Percentiles rank a stretch among this genome's conserved stretches.
These are phyloP conservation scores for Niveomyces coronatus DNA, from an alignment of 2,329 filamentous ascomycete genomes.

Conservation along the genomic window DNA sequence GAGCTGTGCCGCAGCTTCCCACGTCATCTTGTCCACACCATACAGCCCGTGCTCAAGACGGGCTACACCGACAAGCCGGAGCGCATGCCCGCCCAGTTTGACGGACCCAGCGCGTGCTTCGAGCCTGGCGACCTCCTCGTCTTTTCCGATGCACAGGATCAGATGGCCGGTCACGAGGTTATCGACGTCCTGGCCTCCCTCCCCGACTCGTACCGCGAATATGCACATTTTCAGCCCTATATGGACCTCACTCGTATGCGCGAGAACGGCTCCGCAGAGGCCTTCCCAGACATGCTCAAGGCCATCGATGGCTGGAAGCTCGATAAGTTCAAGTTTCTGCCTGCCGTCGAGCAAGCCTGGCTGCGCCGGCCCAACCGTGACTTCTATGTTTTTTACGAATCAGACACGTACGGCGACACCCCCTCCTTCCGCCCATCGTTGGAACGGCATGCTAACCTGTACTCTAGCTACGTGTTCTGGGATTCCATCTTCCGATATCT, in stretches of 20 bases:
- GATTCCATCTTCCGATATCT: conserved; percentile 12
- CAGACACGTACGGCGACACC: conserved; percentile 48
- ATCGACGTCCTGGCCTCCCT: conserved; percentile 37
- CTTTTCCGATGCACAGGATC: conserved; percentile 40
- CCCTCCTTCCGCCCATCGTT: no score
- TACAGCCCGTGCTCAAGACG: conserved; percentile 34
- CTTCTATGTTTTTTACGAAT: conserved; percentile 48
- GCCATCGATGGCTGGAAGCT: conserved; percentile 37
- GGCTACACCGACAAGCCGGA: conserved; percentile 32
- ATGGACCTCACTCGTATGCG: conserved; percentile 28
- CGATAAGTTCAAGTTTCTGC: conserved; percentile 48
- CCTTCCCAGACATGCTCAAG: conserved; percentile 19
- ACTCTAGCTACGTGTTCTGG: conserved; percentile 12
- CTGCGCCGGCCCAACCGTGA: conserved; percentile 33
- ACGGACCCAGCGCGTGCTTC: conserved; percentile 8
- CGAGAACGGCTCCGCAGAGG: conserved; percentile 22
- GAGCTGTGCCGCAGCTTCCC: conserved; percentile 20
- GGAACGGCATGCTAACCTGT: neutral
- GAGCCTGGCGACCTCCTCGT: conserved; percentile 29
- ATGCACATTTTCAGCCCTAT: conserved; percentile 27
- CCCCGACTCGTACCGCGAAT: conserved; percentile 27
- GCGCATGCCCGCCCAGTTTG: conserved; percentile 20
- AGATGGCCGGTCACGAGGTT: conserved; percentile 30
- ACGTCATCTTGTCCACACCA: conserved; percentile 14
- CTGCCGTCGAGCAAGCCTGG: conserved; percentile 42